phyloP scores from a whole-genome alignment of 768 basidiomycete genomes.

The Leccinum uliginosum region DNA sequence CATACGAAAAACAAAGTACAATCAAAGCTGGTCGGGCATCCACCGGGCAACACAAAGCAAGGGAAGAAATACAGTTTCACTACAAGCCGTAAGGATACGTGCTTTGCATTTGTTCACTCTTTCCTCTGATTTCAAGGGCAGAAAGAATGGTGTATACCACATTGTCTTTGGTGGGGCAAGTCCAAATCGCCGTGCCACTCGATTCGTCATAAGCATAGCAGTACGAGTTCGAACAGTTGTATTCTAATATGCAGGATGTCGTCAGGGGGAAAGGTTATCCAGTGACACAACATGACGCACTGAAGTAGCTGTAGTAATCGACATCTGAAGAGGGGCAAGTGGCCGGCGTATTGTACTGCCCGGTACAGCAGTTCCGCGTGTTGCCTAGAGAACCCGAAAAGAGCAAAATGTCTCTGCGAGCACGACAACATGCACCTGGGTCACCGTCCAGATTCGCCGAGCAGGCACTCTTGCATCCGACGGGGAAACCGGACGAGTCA shows the following conservation, averaged over 20 bases:
- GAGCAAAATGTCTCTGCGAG: not conserved
- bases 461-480: conserved; percentile 63
- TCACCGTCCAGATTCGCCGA: conserved; percentile 33
- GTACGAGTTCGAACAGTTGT: conserved; percentile 43
- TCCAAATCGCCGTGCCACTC: conserved; percentile 43
- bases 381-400: conserved; percentile 34
- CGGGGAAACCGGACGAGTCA: conserved; percentile 48
- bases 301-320: conserved; percentile 43
- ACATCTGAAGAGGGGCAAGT: conserved; percentile 54
- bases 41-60: no score
- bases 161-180: conserved; percentile 31
- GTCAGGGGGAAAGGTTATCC: no score
- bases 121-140: conserved; percentile 29
- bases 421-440: conserved; percentile 21
- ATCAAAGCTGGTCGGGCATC: no score
- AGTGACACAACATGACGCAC: conserved; percentile 19
- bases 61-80: no score
- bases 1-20: no score
- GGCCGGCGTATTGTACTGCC: conserved; percentile 43
- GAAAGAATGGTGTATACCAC: conserved; percentile 45
- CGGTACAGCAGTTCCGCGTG: conserved; percentile 64
- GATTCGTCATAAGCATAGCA: conserved; percentile 51
- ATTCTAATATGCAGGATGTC: conserved; percentile 25
- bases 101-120: no score
- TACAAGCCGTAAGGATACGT: no score